Evolutionary conservation across 2,329 filamentous ascomycete genomes (phyloP), one percentile per base, ranked within the genome.

Genomic region (Ilyonectria destructans): DNA sequence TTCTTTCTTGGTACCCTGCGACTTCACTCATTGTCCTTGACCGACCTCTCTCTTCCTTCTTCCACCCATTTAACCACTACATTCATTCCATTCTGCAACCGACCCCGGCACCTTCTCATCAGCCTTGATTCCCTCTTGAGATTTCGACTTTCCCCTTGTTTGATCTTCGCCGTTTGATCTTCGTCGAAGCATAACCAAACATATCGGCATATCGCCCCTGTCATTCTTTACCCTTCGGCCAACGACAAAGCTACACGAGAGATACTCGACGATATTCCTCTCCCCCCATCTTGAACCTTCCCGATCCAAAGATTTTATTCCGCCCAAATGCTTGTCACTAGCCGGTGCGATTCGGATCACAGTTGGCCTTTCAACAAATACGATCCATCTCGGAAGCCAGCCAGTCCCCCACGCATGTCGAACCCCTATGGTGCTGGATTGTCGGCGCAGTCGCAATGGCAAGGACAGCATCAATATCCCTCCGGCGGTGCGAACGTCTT

Each of bases 361-460:
- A 87, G 81, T 80, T 89, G 87, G 87, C 84, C 85, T 71, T 83
- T 83, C 72, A 84, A 80, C 83, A 88, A 87, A 80, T 84, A 85
- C 77, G 84, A 85, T 77, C 80, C 83, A 72, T 76, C 84, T 71
- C 81, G 82, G 75, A 85, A 85, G 73, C 75, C 82, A 62, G 79
- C 83, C 68, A 81, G 82, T 74, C 80, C 85, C 84, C 46, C 58
- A 54, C 87, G 87, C 81, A 89, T 89, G 87, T 88, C 87, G 82
- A 87, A 85, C 81, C 79, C 82, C 75, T 88, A 86, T 81, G 84
- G 86, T 76, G 76, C 83, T 68, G 83, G 85, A 72, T 79, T 86
- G 79, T 84, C 86, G 75, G 84, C 86, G 76, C 85, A 87, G 82
- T 82, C 86, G 74, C 85, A 87, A 80, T 89, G 87, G 87, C 86